Conservation (phyloP, 805 yeast species). For the Candida taoyuanica region DNA sequence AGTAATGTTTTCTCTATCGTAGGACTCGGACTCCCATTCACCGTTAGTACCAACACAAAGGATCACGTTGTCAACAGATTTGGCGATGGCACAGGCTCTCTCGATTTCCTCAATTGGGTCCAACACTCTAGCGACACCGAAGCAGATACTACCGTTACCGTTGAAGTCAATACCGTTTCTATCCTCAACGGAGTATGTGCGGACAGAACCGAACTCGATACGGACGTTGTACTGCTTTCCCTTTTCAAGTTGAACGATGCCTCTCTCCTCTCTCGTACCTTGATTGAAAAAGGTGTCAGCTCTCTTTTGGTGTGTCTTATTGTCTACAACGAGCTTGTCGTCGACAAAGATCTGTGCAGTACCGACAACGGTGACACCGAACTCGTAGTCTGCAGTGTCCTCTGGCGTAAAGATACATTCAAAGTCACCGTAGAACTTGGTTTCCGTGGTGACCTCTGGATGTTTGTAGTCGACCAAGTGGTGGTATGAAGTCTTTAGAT, state of each 20-base stretch:
- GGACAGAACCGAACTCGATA: conserved; percentile 46
- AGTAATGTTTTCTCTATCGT: conserved; percentile 47
- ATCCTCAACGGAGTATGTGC: conserved; percentile 28
- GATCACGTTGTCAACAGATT: conserved; percentile 45
- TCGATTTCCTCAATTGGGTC: conserved; percentile 29
- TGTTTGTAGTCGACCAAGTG: conserved; percentile 28
- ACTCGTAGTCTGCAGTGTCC: conserved; percentile 39
- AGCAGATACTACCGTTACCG: conserved; percentile 31
- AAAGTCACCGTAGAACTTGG: conserved; percentile 39
- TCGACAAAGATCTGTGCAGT: conserved; percentile 50
- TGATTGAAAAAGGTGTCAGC: conserved; percentile 50
- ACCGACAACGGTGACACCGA: conserved; percentile 49
- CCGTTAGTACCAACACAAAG: conserved; percentile 45
- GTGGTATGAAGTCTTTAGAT: conserved; percentile 14
- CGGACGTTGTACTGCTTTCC: conserved; percentile 40
- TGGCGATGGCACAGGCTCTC: conserved; percentile 45
- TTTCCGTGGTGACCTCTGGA: conserved; percentile 14
- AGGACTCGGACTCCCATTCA: conserved; percentile 61
- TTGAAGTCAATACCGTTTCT: conserved; percentile 15
- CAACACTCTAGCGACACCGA: conserved; percentile 30
- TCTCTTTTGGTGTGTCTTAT: conserved; percentile 41
- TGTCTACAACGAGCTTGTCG: conserved; percentile 47
- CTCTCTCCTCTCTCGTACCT: conserved; percentile 46
- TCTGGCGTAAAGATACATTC: conserved; percentile 41
- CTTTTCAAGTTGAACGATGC: conserved; percentile 32